Conservation (phyloP, 768 basidiomycete genomes). For the Nidularia sp. region DNA sequence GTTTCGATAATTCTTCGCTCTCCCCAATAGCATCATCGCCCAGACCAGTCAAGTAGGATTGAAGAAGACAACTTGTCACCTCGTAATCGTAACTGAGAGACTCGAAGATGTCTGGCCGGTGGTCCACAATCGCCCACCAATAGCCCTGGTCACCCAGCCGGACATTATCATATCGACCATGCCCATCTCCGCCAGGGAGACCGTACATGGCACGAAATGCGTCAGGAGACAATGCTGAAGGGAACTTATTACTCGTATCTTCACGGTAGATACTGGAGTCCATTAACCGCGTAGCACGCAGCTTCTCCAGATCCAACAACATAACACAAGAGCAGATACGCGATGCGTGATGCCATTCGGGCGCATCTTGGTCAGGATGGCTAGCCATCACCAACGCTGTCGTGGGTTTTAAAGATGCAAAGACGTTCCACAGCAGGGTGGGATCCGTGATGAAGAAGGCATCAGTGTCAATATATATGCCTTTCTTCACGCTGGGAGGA, state of each 20-base stretch:
- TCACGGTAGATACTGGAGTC: constrained; percentile 36
- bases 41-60: constrained; percentile 39
- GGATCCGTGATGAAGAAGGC: constrained; percentile 47
- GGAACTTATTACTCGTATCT: constrained; percentile 14
- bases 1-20: constrained; percentile 27
- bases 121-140: constrained; percentile 50
- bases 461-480: constrained; percentile 51
- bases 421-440: constrained; percentile 39
- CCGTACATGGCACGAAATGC: constrained; percentile 43
- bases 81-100: constrained; percentile 44
- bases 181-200: constrained; percentile 22
- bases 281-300: constrained; percentile 41
- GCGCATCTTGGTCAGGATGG: constrained; percentile 34
- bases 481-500: constrained; percentile 34
- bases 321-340: constrained; percentile 49
- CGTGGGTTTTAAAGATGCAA: constrained; percentile 23
- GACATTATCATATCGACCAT: constrained; percentile 36
- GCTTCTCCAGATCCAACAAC: constrained; percentile 43
- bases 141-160: constrained; percentile 50
- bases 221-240: constrained; percentile 31
- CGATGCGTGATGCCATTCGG: constrained; percentile 41
- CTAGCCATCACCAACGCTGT: constrained; percentile 39
- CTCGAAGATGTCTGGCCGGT: constrained; percentile 34
- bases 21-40: constrained; percentile 32
- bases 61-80: constrained; percentile 43